phyloP scores from a whole-genome alignment of 371 early-diverging fungal genomes.

The Capillidium rhysosporum region DNA sequence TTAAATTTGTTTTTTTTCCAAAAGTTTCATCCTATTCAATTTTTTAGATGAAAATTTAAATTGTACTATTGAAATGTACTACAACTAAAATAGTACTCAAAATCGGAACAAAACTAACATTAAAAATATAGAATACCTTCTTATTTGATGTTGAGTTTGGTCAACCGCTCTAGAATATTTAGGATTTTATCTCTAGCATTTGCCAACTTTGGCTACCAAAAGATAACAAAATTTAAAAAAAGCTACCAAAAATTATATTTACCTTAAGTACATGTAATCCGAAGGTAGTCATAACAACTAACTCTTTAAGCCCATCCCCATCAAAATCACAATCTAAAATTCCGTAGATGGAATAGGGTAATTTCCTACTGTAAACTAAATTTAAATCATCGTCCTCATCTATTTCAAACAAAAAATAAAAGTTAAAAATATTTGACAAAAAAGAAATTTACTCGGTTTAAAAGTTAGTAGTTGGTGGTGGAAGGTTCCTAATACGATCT shows the following conservation, averaged over 20 bases:
- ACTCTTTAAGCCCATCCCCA: conserved; percentile 5
- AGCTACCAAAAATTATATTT: background rate
- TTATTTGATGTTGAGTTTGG: no score
- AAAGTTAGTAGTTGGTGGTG: conserved; percentile 3
- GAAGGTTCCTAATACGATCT: conserved; percentile 3
- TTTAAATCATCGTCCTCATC: background rate
- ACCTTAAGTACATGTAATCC: conserved; percentile 6
- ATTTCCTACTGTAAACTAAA: background rate
- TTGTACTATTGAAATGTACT: no score
- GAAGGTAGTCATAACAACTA: background rate
- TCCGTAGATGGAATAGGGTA: conserved; percentile 4
- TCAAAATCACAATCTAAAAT: conserved; percentile 3
- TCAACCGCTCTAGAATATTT: background rate
- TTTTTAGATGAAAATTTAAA: no score
- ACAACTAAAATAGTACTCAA: no score
- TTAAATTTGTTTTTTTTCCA: no score
- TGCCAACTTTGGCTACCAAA: background rate
- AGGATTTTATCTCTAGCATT: background rate
- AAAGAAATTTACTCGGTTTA: background rate
- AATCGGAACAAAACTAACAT: no score
- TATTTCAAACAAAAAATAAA: background rate
- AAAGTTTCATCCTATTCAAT: no score
- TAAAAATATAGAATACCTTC: no score
- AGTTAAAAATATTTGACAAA: background rate
- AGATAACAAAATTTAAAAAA: background rate